Evolutionary conservation across 2,329 filamentous ascomycete species (phyloP).

Genomic region (Xylariaceae sp.): DNA sequence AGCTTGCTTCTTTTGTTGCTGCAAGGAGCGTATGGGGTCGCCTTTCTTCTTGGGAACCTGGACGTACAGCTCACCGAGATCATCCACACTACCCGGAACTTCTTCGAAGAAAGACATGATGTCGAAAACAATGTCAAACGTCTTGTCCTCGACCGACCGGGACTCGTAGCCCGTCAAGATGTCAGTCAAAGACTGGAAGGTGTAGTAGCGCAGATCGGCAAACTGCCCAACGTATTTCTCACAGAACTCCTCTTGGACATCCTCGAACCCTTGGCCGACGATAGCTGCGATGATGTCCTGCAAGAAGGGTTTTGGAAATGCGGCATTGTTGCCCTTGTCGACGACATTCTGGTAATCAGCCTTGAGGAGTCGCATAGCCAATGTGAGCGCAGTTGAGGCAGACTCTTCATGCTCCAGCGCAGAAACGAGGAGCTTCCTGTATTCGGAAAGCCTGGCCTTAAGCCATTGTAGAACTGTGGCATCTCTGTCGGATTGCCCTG

Average conservation of each 20-base stretch:
- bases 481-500: constrained; percentile 67
- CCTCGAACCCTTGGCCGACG: constrained; percentile 53
- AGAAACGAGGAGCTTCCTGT: constrained; percentile 57
- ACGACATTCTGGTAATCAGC: constrained; percentile 65
- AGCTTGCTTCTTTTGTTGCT: constrained; percentile 71
- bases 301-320: constrained; percentile 67
- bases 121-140: constrained; percentile 56
- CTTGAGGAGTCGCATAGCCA: constrained; percentile 82
- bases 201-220: constrained; percentile 81
- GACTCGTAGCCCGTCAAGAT: constrained; percentile 28
- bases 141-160: constrained; percentile 26
- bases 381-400: constrained; percentile 68
- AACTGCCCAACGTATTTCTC: constrained; percentile 75
- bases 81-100: constrained; percentile 62
- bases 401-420: constrained; percentile 61
- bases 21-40: constrained; percentile 60
- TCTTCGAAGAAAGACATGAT: constrained; percentile 65
- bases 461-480: constrained; percentile 73
- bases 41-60: constrained; percentile 62
- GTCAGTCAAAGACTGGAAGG: constrained; percentile 51
- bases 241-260: constrained; percentile 67
- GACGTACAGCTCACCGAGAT: constrained; percentile 67
- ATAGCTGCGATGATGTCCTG: constrained; percentile 60
- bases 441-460: constrained; percentile 68
- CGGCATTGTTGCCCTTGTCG: constrained; percentile 55